Evolutionary conservation across 495 filamentous ascomycete genomes (phyloP).

Genomic region (Penicillium bovifimosum): DNA sequence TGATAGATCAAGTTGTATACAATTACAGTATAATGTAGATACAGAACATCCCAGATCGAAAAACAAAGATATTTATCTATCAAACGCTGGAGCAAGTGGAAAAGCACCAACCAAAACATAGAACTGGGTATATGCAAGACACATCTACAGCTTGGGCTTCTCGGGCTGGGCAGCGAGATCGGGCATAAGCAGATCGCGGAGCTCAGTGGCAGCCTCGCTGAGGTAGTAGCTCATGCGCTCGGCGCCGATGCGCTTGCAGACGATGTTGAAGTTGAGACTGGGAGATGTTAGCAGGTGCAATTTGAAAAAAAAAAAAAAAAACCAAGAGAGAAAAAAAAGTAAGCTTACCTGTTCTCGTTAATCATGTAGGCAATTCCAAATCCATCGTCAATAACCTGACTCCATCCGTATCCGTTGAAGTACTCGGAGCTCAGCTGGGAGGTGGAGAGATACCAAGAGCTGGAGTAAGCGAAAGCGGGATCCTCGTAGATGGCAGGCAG

Average conservation of each 20-base stretch:
- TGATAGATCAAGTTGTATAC: neutral
- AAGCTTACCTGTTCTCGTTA: conserved; percentile 75
- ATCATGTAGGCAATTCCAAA: conserved; percentile 99
- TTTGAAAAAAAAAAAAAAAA: neutral
- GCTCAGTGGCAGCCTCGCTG: conserved; percentile 85
- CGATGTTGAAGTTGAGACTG: conserved; percentile 97
- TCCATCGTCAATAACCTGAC: conserved; percentile 92
- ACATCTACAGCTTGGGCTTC: conserved; percentile 79
- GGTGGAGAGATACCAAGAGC: conserved; percentile 83
- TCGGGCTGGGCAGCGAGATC: conserved; percentile 63
- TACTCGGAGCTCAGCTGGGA: conserved; percentile 90
- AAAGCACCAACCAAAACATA: conserved; percentile 1
- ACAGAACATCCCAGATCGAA: neutral
- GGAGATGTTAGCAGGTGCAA: conserved; percentile 15
- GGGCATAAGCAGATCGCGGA: conserved; percentile 81
- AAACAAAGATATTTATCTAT: conserved; percentile 5
- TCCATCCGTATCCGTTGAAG: conserved; percentile 99
- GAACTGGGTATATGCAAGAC: conserved; percentile 10
- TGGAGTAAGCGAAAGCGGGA: conserved; percentile 76
- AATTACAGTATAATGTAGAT: neutral
- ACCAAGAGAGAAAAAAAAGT: neutral
- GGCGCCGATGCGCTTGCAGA: conserved; percentile 84
- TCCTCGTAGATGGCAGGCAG: conserved; percentile 81
- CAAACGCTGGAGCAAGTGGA: neutral
- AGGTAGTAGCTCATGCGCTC: conserved; percentile 93